phyloP scores from a whole-genome alignment of 192 early-diverging fungal species.

The Rhizoclosmatium sp. region DNA sequence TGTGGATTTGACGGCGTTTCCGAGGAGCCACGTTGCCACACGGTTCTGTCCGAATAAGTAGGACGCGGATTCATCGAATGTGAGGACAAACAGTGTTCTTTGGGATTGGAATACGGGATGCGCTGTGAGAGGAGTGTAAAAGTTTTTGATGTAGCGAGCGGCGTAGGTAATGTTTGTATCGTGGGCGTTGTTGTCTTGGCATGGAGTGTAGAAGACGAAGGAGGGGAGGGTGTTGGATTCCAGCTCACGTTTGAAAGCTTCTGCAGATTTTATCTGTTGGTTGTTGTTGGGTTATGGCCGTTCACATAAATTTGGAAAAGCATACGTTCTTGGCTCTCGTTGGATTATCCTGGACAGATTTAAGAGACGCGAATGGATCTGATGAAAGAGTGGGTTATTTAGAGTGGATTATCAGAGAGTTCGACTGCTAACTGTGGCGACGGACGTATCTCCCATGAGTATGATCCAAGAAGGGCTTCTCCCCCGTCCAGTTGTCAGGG shows the following conservation, averaged over 20 bases:
- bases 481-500: slow-evolving; percentile 10
- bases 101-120: slow-evolving; percentile 52
- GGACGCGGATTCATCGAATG: slow-evolving; percentile 48
- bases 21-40: slow-evolving; percentile 38
- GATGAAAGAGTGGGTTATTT: neutral
- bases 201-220: slow-evolving; percentile 69
- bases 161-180: slow-evolving; percentile 61
- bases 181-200: slow-evolving; percentile 66
- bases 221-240: slow-evolving; percentile 55
- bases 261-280: slow-evolving; percentile 9
- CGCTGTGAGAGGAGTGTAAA: slow-evolving; percentile 55
- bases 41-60: slow-evolving; percentile 27
- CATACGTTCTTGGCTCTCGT: slow-evolving; percentile 2
- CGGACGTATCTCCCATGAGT: neutral
- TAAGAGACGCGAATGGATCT: slow-evolving; percentile 7
- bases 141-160: slow-evolving; percentile 58
- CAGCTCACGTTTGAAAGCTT: slow-evolving; percentile 22
- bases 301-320: neutral
- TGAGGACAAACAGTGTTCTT: slow-evolving; percentile 47
- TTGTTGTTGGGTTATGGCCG: neutral
- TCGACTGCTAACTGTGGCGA: slow-evolving; percentile 3
- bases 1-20: slow-evolving; percentile 6
- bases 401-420: neutral
- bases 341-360: slow-evolving; percentile 7
- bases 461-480: neutral